Conservation (phyloP, 306 rosid species). For the Casuarina cunninghamiana region DNA sequence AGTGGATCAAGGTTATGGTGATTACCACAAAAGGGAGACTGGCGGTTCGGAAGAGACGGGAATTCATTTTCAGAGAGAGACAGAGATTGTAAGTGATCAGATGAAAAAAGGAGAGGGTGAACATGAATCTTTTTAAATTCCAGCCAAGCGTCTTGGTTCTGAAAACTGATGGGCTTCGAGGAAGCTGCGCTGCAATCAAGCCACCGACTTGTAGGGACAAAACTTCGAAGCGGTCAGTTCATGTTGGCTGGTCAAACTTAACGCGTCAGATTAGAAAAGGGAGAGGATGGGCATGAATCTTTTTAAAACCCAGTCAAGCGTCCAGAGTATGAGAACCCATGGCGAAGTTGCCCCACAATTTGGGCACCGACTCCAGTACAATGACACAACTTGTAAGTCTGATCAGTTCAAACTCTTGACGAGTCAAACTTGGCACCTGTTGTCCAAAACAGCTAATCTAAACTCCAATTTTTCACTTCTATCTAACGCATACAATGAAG, state of each 20-base stretch:
- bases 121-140: no score
- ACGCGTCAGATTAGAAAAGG: not conserved
- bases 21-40: no score
- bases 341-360: conserved; percentile 13
- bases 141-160: no score
- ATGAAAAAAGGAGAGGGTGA: no score
- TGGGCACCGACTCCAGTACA: conserved; percentile 22
- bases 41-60: not conserved
- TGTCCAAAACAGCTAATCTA: not conserved
- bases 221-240: no score
- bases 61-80: conserved; percentile 31
- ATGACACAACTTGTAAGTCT: not conserved
- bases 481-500: not conserved
- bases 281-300: conserved; percentile 8
- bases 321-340: not conserved
- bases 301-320: not conserved
- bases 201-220: no score
- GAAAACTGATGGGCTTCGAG: no score
- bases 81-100: not conserved
- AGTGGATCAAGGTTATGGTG: not conserved
- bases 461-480: not conserved
- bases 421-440: not conserved
- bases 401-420: not conserved
- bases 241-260: no score
- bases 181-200: no score